These are phyloP conservation scores for Gossypium davidsonii DNA, from an alignment of 441 rosid genomes.

Conservation along the genomic window DNA sequence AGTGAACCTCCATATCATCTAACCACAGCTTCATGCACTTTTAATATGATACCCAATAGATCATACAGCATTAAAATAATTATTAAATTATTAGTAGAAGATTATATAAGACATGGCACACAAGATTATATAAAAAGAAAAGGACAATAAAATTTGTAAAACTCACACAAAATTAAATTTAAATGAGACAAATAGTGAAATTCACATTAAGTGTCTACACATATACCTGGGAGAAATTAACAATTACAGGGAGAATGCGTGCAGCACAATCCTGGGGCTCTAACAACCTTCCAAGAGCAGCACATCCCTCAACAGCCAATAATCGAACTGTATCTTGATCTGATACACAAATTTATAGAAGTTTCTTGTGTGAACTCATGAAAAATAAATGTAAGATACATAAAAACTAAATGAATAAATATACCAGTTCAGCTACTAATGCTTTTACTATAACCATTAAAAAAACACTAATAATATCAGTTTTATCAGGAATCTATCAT, in stretches of 20 bases:
- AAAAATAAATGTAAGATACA: neutral
- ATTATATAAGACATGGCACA: neutral
- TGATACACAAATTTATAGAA: conserved; percentile 27
- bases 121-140: neutral
- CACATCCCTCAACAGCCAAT: conserved; percentile 95
- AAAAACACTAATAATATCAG: neutral
- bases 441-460: neutral
- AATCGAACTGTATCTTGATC: conserved; percentile 98
- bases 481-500: too few species aligned
- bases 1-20: neutral
- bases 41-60: neutral
- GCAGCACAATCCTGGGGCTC: conserved; percentile 81
- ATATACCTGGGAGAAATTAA: conserved; percentile 81
- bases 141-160: neutral
- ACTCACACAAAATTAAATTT: neutral
- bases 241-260: conserved; percentile 82
- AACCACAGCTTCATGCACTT: neutral
- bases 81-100: neutral
- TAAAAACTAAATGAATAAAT: neutral
- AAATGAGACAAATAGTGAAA: neutral
- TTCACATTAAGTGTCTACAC: neutral
- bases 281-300: conserved; percentile 89
- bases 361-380: neutral
- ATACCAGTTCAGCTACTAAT: neutral
- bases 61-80: neutral